Base-by-base conservation (phyloP, 1,139 yeast genomes). In the Petasospora rhodanensis region DNA sequence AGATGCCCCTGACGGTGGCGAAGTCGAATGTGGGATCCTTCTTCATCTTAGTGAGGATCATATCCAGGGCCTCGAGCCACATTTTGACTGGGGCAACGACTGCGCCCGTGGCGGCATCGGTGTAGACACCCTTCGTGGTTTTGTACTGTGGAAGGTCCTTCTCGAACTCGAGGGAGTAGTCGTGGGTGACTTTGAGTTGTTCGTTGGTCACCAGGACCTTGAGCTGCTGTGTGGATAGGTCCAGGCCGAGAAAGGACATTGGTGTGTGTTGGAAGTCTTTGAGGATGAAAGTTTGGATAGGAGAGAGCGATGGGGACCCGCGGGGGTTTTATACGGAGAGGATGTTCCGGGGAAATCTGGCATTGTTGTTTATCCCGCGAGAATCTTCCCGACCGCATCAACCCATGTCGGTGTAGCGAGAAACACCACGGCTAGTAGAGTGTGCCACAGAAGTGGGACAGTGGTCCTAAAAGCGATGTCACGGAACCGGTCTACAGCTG, bases 1-100 rank as follows among this genome's bases (percentile, higher is more conserved):
- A 73, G 32, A 87, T 70, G 1, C 85, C 89, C 25, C 49, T 63
- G n/a, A 87, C 87, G 28, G 60, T 53, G 3, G 59, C 51, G 51
- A 87, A 73, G 5, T 80, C 82, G 49, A 84, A 76, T 6, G 26
- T 5, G 1, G 57, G 46, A 18, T 70, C 71, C 1, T 52, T 32
- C 40, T 65, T 62, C 78, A 85, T 74, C 35, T 67, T 54, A n/a
- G 50, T 55, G 38, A 87, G 69, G 3, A 84, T 61, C 38, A 72
- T 53, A 52, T 87, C 93, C 22, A 87, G 52, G 0, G 96, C 86
- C 44, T 83, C 95, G 26, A 87, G 64, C 95, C 95, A 87, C 87
- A 86, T 79, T 18, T 68, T 71, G 6, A 87, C 94, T 0, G 96
- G 95, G n/a, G 94, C 80, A 22, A 55, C 55, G 24, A 80, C 72